Evolutionary conservation across 164 flowering plant species (phyloP), one percentile per base, ranked within the genome.

Genomic region (Platanus orientalis): DNA sequence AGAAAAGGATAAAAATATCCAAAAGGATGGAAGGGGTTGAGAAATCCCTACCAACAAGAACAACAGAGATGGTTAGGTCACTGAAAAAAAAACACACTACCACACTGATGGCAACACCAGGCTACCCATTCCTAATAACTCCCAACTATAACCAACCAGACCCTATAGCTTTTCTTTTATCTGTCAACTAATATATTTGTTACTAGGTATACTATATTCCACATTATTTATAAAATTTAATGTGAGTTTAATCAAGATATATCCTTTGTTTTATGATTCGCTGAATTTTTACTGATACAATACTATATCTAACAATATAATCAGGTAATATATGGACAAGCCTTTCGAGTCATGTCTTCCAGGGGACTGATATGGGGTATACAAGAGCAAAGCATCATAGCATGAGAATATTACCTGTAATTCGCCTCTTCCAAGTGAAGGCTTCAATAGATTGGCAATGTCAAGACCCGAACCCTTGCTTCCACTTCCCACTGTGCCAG

Each of bases 391-490:
- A 59, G 47, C 11, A 30, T 9, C 54, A 28, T 2, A 6, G 50
- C 17, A 45, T 47, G 53, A 65, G 40, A 48, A 16, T 54, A 52
- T 59, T 62, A 90, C 97, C 89, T 90, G 95, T 66, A 90, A 64
- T 68, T 79, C 74, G 57, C 97, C 91, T 70, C 93, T 78, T 29
- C 91, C 95, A 72, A 90, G 93, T 58, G 91, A 34, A 45, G 97
- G 95, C 72, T 90, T 90, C 71, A 90, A 59, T 39, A 90, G 70
- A 69, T 88, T 90, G 19, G 89, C 88, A 77, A 86, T 80, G 73
- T 85, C 92, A 54, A 90, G 84, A 56, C 95, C 89, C 61, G 97
- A 83, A 16, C 90, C 95, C 66, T 85, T 83, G 71, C 67, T 79
- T 75, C 89, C 87, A 66, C 73, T 74, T 54, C 88, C 90, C 73